Evolutionary conservation across 2,329 filamentous ascomycete species (phyloP).

Genomic region (Trichoderma harzianum): DNA sequence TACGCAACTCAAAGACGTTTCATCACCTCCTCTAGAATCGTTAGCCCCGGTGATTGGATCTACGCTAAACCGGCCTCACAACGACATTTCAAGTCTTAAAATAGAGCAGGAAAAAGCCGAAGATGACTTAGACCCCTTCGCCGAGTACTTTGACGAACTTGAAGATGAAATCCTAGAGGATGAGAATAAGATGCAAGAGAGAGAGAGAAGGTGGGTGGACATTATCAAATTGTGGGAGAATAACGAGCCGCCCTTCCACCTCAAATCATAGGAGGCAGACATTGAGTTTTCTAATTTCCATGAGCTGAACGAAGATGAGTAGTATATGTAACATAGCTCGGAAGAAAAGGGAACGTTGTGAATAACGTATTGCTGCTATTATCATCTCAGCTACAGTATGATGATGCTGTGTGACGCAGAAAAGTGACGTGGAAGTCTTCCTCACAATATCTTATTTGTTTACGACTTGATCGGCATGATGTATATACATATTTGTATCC

Average conservation of each 20-base stretch:
- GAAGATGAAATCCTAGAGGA: not conserved
- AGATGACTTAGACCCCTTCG: not conserved
- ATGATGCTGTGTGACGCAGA: too few species aligned
- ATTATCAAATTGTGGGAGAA: not conserved
- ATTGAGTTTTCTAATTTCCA: not conserved
- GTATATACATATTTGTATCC: not conserved
- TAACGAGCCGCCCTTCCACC: not conserved
- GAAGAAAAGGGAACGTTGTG: not conserved
- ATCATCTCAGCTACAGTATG: too few species aligned
- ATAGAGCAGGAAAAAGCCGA: not conserved
- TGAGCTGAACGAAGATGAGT: rapidly evolving
- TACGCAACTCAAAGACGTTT: too few species aligned
- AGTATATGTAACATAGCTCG: not conserved
- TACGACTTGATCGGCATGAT: not conserved
- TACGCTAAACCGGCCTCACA: not conserved
- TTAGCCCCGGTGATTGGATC: not conserved
- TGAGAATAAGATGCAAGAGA: too few species aligned
- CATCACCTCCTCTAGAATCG: too few species aligned
- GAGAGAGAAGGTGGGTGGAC: too few species aligned
- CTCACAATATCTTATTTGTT: too few species aligned
- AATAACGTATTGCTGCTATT: too few species aligned
- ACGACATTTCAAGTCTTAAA: not conserved
- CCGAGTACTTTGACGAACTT: too few species aligned
- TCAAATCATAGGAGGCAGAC: not conserved
- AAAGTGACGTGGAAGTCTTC: too few species aligned